Percentiles rank a stretch among this genome's conserved stretches.
These are phyloP conservation scores for Trichosporon sp. DNA, from an alignment of 1,284 basidiomycete genomes.

Conservation along the genomic window DNA sequence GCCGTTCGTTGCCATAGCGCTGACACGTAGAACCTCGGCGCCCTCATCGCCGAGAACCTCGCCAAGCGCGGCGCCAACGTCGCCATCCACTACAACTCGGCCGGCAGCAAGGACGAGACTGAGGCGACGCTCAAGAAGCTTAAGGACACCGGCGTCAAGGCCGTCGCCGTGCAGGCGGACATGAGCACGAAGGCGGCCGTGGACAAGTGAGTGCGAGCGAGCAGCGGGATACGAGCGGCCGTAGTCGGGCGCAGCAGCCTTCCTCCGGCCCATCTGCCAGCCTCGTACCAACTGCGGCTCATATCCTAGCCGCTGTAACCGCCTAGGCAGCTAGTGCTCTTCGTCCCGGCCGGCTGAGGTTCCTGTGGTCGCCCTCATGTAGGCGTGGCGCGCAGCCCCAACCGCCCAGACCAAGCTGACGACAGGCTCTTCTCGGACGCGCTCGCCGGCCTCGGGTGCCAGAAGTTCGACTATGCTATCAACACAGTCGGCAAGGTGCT, in stretches of 20 bases:
- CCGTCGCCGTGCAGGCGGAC: constrained; percentile 18
- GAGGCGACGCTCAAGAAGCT: constrained; percentile 19
- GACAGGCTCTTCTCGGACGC: constrained; percentile 20
- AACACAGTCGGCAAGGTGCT: constrained; percentile 32
- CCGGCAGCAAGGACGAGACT: constrained; percentile 16
- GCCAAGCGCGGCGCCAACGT: constrained; percentile 23
- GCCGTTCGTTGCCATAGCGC: no score
- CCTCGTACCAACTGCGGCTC: no score
- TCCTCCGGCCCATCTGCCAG: no score
- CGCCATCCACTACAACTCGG: constrained; percentile 25
- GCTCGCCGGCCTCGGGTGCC: constrained; percentile 12
- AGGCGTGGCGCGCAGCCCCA: no score
- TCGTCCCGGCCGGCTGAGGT: no score
- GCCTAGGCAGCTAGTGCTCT: no score
- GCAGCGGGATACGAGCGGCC: background rate
- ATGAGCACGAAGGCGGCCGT: constrained; percentile 8
- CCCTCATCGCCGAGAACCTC: constrained; percentile 21
- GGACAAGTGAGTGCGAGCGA: constrained; percentile 6
- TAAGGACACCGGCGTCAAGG: constrained; percentile 16
- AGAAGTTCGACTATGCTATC: constrained; percentile 25
- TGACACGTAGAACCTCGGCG: constrained; percentile 23
- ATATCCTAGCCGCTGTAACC: no score
- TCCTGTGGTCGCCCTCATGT: no score
- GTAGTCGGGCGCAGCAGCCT: background rate
- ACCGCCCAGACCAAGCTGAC: no score